Percentiles rank a stretch among this genome's conserved stretches.
Conservation (phyloP, 2,329 filamentous ascomycete genomes). For the Calonectria pteridis region DNA sequence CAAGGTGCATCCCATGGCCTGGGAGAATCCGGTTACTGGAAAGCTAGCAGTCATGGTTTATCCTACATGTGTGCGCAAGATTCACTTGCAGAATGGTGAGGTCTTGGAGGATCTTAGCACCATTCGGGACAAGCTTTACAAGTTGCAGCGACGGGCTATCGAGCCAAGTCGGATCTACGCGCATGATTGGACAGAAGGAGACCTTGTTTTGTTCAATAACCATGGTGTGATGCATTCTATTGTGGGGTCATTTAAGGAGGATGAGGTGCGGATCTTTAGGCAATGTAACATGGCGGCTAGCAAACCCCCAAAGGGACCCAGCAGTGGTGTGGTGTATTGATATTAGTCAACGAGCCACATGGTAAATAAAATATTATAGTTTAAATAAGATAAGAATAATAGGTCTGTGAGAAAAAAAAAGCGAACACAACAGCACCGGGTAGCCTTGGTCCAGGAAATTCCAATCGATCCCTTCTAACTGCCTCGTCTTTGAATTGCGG, state of each 20-base stretch:
- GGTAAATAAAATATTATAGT: neutral
- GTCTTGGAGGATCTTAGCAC: neutral
- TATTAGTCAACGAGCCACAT: too few species aligned
- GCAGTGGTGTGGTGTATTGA: too few species aligned
- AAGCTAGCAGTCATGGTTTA: conserved; percentile 6
- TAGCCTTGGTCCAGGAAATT: too few species aligned
- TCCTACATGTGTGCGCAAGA: conserved; percentile 3
- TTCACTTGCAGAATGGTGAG: conserved; percentile 2
- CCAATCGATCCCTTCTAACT: too few species aligned
- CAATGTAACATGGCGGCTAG: conserved; percentile 19
- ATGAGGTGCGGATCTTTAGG: conserved; percentile 12
- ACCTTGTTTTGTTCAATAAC: conserved; percentile 16
- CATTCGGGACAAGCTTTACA: neutral
- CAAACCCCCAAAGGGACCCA: neutral
- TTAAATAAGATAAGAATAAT: neutral
- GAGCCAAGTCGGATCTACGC: neutral
- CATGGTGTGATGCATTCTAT: conserved; percentile 19
- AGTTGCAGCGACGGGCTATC: conserved; percentile 7
- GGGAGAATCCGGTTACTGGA: conserved; percentile 8
- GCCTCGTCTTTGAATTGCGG: too few species aligned
- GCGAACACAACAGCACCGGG: fast-evolving
- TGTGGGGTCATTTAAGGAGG: neutral
- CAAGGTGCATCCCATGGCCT: conserved; percentile 12
- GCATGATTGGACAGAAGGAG: conserved; percentile 12
- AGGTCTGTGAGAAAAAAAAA: neutral